Evolutionary conservation across 2,329 filamentous ascomycete genomes (phyloP), one percentile per base, ranked within the genome.

Genomic region (Tolypocladium inflatum): DNA sequence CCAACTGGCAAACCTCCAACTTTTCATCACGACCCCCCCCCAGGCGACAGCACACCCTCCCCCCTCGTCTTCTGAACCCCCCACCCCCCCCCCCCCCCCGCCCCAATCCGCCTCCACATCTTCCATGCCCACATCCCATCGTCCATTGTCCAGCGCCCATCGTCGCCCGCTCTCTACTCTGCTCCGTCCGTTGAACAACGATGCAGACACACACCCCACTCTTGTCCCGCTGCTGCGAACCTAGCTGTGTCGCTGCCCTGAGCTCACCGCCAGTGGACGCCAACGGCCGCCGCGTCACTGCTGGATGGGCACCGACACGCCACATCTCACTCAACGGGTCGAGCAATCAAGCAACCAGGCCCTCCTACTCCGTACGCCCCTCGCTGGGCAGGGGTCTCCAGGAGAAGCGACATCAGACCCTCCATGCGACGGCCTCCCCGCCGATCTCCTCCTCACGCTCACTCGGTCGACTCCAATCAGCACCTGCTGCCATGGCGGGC

Each of bases 11-110:
- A 52, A 42, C 58, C 57, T 58, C 56, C 56, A 59, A 57, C 39
- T 57, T 52, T 57, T 56, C 58, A 57, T 61, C 55, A 39, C 54
- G n/a, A 39, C 56, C 58, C 60, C 33, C 33, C 56, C 54, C 56
- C 35, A 26, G n/a, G 30, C 23, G 53, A 26, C 37, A 39, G 17
- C 43, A 13, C 57, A 41, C 56, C 37, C 55, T 56, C n/a, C n/a
- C 30, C 26, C 30, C 9, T 21, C 35, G 23, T 50, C 54, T 52
- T 54, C 54, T 50, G 21, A 23, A 52, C 52, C 48, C 52, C 48
- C 35, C 41, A 41, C 23, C 53, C 10, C 30, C 35, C 39, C 21
- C 37, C 19, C 30, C 54, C 19, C 30, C 21, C 13, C 38, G 42
- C 42, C 26, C 10, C 48, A 38, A 21, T 26, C 35, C 48, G 55